Percentiles rank a stretch among this genome's conserved stretches.
Conservation (phyloP, 805 yeast genomes). For the Yarrowia bubula region DNA sequence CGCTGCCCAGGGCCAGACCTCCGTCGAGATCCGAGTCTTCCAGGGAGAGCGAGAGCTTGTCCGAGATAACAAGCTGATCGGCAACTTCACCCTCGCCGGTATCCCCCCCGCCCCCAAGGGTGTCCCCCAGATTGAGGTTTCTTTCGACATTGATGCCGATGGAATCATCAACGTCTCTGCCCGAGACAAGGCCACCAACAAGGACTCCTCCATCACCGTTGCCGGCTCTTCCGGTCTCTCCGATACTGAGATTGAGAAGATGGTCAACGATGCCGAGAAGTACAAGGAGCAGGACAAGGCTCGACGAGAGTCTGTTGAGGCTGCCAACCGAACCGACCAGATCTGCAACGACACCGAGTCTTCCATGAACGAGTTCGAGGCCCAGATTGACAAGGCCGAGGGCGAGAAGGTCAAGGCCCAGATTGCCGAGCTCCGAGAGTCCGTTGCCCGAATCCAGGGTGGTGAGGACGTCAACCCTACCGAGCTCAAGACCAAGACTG, state of each 20-base stretch:
- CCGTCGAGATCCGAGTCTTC: slow-evolving; percentile 96
- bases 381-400: slow-evolving; percentile 58
- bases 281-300: slow-evolving; percentile 85
- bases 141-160: slow-evolving; percentile 95
- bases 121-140: slow-evolving; percentile 90
- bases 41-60: slow-evolving; percentile 99
- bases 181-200: slow-evolving; percentile 87
- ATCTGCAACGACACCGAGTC: slow-evolving; percentile 84
- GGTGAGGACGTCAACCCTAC: slow-evolving; percentile 65
- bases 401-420: slow-evolving; percentile 54
- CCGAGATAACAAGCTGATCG: slow-evolving; percentile 95
- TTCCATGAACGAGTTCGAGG: slow-evolving; percentile 75
- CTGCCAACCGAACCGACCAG: slow-evolving; percentile 81
- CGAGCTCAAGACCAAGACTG: slow-evolving; percentile 74
- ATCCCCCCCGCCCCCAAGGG: slow-evolving; percentile 96
- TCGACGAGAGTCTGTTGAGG: slow-evolving; percentile 77
- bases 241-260: slow-evolving; percentile 83
- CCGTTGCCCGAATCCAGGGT: slow-evolving; percentile 65
- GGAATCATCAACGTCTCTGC: slow-evolving; percentile 96
- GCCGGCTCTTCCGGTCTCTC: slow-evolving; percentile 94
- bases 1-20: slow-evolving; percentile 94
- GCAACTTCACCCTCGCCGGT: slow-evolving; percentile 93
- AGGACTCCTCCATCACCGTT: slow-evolving; percentile 92
- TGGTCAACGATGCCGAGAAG: slow-evolving; percentile 89
- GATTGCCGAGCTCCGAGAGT: slow-evolving; percentile 66